phyloP scores from a whole-genome alignment of 768 basidiomycete genomes.

The Lentinula aciculospora region DNA sequence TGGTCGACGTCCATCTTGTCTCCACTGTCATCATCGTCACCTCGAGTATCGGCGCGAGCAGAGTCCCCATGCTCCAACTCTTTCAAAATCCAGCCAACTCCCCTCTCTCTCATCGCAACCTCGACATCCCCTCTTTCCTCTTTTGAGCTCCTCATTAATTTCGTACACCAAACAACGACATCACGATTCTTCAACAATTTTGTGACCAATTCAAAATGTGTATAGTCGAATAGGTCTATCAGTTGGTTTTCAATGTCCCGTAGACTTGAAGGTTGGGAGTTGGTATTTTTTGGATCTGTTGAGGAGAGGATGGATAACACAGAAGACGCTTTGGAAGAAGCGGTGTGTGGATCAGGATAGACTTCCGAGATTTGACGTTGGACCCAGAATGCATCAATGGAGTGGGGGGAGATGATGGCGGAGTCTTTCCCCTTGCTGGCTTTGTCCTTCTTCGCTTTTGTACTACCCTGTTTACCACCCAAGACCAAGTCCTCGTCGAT shows the following conservation, averaged over 20 bases:
- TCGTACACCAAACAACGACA: constrained; percentile 96
- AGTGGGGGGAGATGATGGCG: constrained; percentile 82
- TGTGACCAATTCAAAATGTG: constrained; percentile 84
- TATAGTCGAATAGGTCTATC: constrained; percentile 95
- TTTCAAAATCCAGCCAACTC: constrained; percentile 91
- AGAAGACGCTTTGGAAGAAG: constrained; percentile 82
- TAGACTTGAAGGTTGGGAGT: too few species aligned
- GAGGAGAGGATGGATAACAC: constrained; percentile 84
- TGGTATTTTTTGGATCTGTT: too few species aligned
- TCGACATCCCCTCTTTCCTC: constrained; percentile 91
- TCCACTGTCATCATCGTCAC: constrained; percentile 41
- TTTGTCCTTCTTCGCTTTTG: too few species aligned
- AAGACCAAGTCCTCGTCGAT: too few species aligned
- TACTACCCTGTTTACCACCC: too few species aligned
- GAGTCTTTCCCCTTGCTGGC: constrained; percentile 58
- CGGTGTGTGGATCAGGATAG: constrained; percentile 92
- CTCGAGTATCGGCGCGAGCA: constrained; percentile 24
- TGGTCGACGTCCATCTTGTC: constrained; percentile 77
- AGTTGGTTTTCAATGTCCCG: constrained; percentile 95
- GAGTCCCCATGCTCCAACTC: constrained; percentile 87
- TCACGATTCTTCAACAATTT: constrained; percentile 94
- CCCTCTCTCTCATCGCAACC: constrained; percentile 97
- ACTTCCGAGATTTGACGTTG: constrained; percentile 89
- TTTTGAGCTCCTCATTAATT: constrained; percentile 83
- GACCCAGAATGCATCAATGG: constrained; percentile 97